phyloP scores from a whole-genome alignment of 2,329 filamentous ascomycete genomes.

The Fusarium miscanthi region DNA sequence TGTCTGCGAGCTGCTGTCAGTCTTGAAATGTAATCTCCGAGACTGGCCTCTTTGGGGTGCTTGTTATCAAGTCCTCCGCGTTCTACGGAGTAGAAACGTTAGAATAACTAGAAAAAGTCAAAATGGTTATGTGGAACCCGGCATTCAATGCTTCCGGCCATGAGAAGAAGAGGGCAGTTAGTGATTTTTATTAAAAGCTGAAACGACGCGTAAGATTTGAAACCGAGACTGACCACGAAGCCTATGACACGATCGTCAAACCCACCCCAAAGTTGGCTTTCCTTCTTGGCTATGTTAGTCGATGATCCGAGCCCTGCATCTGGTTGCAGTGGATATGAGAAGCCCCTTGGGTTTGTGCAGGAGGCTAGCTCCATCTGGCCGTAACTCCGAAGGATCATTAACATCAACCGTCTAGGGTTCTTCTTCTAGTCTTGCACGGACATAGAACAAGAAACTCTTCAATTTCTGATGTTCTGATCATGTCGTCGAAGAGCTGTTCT shows the following conservation, averaged over 20 bases:
- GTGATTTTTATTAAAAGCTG: constrained; percentile 1
- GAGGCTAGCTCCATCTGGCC: constrained; percentile 37
- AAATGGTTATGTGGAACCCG: neutral
- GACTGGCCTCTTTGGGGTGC: neutral
- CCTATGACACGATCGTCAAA: constrained; percentile 14
- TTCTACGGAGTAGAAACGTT: neutral
- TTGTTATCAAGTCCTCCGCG: neutral
- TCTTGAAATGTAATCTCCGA: neutral
- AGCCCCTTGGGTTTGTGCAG: constrained; percentile 4
- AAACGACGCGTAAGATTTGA: constrained; percentile 20
- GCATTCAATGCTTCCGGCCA: neutral
- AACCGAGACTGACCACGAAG: constrained; percentile 18
- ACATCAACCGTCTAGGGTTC: constrained; percentile 12
- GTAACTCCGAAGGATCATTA: constrained; percentile 36
- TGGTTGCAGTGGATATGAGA: constrained; percentile 19
- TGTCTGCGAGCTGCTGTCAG: neutral
- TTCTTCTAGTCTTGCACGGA: neutral
- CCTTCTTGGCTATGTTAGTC: constrained; percentile 11
- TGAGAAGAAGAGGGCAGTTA: neutral
- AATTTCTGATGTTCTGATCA: neutral
- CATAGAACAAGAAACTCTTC: constrained; percentile 10
- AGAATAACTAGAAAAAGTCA: neutral
- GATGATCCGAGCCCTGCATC: constrained; percentile 31
- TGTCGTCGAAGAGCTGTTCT: neutral
- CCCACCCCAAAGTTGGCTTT: neutral